These are phyloP conservation scores for Malus orientalis DNA, from an alignment of 306 rosid genomes.

Conservation along the genomic window DNA sequence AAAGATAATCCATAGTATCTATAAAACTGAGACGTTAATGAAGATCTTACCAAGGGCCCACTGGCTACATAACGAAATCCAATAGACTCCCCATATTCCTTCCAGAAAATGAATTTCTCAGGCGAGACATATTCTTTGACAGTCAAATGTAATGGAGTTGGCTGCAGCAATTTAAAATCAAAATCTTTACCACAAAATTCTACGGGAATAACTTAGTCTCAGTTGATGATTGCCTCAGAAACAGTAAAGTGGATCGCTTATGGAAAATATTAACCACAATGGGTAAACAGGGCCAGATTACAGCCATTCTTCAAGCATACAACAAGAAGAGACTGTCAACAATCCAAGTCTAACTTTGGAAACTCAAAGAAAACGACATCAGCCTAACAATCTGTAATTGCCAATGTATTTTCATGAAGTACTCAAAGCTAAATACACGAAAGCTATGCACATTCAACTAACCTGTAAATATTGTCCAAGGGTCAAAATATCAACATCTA, in stretches of 20 bases:
- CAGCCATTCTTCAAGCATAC: background rate
- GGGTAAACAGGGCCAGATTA: constrained; percentile 1
- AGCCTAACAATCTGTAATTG: background rate
- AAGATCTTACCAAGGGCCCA: constrained; percentile 80
- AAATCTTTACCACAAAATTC: background rate
- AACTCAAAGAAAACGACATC: background rate
- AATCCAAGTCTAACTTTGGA: background rate
- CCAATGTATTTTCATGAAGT: background rate
- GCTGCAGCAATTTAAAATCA: constrained; percentile 40
- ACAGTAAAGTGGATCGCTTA: background rate
- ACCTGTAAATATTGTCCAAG: constrained; percentile 98
- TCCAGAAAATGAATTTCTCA: constrained; percentile 86
- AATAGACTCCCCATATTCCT: constrained; percentile 88
- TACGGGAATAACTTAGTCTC: background rate
- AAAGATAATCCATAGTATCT: constrained; percentile 10
- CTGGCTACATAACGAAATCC: constrained; percentile 96
- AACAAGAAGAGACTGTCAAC: background rate
- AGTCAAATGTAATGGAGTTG: constrained; percentile 88
- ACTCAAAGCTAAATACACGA: background rate
- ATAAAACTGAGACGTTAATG: background rate
- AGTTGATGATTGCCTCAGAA: background rate
- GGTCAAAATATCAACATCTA: constrained; percentile 85
- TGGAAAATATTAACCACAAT: constrained; percentile 6
- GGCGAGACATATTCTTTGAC: constrained; percentile 87
- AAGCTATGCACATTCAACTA: constrained; percentile 14